Base-by-base conservation (phyloP, 371 early-diverging fungal genomes). In the Lichtheimia ornata region DNA sequence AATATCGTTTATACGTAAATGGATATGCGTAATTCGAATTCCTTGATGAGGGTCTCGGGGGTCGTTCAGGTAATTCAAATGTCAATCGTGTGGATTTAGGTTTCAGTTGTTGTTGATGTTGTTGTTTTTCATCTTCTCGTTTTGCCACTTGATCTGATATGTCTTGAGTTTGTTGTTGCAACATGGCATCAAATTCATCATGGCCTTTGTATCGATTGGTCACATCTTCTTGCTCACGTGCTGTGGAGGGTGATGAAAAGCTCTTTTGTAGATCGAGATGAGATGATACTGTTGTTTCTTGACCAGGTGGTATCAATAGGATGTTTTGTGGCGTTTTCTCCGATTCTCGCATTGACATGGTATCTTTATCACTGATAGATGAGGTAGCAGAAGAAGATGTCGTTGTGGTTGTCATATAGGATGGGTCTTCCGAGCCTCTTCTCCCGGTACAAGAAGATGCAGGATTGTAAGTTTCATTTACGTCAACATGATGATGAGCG, bases 41-140 rank as follows among this genome's bases (percentile, higher is more conserved):
- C 2, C 47, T 53, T 1, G 61, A 61, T 41, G 50, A 43, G 2
- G 61, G 50, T 28, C 61, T 50, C 0, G 61, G 30, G 15, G 61
- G 61, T 53, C 50, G 52, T 27, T 47, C 47, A 18, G 76, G 76
- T 14, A 75, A 43, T 18, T 63, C 72, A 55, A 75, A 75, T 28
- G 51, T 64, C 4, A 76, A 20, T 12, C 50, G 43, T 35, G 62
- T 61, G 35, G 43, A 25, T 61, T 45, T 30, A 35, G 53, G 40
- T 18, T 47, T 47, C 3, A n/a, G 45, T 45, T 15, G 45, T 4
- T 28, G 28, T 7, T 28, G 28, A 0, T 28, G 35, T 35, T 35
- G 35, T 35, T 22, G 7, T 47, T 47, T 5, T 47, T n/a, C 6
- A 11, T 47, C 5, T 17, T 22, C 11, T 47, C 47, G 47, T 22